These are phyloP conservation scores for Fusarium musae DNA, from an alignment of 2,329 filamentous ascomycete genomes.

Conservation along the genomic window DNA sequence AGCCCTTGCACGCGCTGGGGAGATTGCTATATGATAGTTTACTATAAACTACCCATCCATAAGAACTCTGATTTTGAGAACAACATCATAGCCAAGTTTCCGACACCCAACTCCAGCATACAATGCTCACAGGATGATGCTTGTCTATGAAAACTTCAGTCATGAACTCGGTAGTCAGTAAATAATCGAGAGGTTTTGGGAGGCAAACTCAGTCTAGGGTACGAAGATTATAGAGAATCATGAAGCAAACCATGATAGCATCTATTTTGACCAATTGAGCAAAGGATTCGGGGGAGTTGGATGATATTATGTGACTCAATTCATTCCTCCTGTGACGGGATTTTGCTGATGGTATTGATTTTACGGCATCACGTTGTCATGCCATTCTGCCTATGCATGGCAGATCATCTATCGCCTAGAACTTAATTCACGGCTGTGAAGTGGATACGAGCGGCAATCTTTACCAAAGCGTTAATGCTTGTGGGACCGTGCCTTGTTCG, in stretches of 20 bases:
- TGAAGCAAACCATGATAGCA: too few species aligned
- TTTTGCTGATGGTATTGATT: not conserved
- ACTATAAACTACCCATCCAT: accelerated
- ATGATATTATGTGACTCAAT: accelerated
- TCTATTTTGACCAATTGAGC: too few species aligned
- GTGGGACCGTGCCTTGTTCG: not conserved
- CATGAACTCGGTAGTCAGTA: not conserved
- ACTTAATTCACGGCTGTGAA: not conserved
- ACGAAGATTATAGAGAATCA: not conserved
- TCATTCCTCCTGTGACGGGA: accelerated
- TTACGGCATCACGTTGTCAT: not conserved
- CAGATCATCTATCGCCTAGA: not conserved
- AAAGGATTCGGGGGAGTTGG: accelerated
- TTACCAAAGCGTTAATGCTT: not conserved
- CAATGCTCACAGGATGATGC: not conserved
- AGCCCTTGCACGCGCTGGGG: accelerated
- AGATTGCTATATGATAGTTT: not conserved
- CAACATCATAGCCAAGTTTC: accelerated
- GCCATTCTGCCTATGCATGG: accelerated
- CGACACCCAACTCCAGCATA: not conserved
- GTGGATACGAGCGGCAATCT: not conserved
- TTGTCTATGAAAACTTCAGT: accelerated
- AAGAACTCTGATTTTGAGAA: not conserved
- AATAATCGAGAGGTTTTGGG: accelerated
- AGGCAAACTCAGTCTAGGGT: not conserved